Percentiles rank a stretch among this genome's conserved stretches.
Conservation (phyloP, 75 land plant genomes). For the Picea sitchensis region DNA sequence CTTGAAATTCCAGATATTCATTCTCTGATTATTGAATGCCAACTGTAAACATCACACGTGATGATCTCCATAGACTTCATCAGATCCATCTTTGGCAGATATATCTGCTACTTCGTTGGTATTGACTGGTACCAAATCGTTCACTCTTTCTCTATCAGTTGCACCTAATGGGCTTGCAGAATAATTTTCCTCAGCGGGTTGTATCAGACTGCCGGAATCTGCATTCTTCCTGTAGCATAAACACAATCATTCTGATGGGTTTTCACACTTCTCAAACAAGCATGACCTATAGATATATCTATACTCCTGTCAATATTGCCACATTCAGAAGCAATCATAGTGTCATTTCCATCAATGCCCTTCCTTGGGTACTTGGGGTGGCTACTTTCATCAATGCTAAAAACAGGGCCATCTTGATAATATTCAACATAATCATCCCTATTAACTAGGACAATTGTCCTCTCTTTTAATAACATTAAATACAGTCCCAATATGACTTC, state of each 20-base stretch:
- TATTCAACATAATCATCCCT: conserved; percentile 15
- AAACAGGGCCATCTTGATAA: not conserved
- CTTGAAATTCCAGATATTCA: too few species aligned
- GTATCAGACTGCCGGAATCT: not conserved
- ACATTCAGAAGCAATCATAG: too few species aligned
- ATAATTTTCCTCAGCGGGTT: not conserved
- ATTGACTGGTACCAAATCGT: not conserved
- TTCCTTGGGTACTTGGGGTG: conserved; percentile 31
- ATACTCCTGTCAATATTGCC: too few species aligned
- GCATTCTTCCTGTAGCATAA: not conserved
- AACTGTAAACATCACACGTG: not conserved
- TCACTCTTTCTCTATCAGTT: not conserved
- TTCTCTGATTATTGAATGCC: too few species aligned
- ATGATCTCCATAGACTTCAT: not conserved
- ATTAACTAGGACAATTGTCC: conserved; percentile 16
- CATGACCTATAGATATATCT: not conserved
- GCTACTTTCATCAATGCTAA: conserved; percentile 25
- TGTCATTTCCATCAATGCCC: not conserved
- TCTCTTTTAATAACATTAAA: conserved; percentile 61
- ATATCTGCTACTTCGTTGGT: not conserved
- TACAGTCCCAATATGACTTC: conserved; percentile 47
- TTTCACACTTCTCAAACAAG: not conserved
- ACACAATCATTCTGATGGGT: not conserved
- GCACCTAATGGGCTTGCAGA: not conserved
- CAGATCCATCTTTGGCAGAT: not conserved